phyloP scores from a whole-genome alignment of 768 basidiomycete species.

The Termitomyces sp. region DNA sequence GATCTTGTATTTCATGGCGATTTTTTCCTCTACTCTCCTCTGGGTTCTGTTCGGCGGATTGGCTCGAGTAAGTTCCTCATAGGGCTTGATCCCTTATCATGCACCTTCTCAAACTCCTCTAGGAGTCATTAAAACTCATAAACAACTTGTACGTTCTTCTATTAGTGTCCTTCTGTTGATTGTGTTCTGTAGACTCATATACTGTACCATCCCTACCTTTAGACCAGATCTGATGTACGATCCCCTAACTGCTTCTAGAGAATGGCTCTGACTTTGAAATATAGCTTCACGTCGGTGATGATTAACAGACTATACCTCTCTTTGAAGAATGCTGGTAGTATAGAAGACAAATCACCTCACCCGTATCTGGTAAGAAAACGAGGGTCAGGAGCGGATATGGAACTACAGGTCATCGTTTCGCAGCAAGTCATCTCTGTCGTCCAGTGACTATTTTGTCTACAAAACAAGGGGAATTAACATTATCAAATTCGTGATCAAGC shows the following conservation, averaged over 20 bases:
- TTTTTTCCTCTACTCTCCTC: conserved; percentile 18
- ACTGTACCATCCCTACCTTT: neutral
- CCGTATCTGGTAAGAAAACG: neutral
- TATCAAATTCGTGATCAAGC: too few relatives aligned
- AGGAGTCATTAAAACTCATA: conserved; percentile 1
- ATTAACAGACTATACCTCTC: conserved; percentile 18
- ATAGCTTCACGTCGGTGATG: conserved; percentile 18
- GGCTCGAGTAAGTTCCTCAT: neutral
- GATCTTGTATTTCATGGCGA: conserved; percentile 16
- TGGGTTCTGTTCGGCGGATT: conserved; percentile 13
- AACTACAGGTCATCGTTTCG: conserved; percentile 9
- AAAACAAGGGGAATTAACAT: too few relatives aligned
- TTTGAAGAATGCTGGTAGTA: conserved; percentile 13
- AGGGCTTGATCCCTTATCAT: neutral
- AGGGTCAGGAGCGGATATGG: neutral
- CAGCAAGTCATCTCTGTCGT: conserved; percentile 6
- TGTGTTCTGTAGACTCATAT: neutral
- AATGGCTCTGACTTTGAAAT: neutral
- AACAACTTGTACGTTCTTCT: conserved; percentile 4
- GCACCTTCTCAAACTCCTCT: neutral
- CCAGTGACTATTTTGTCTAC: neutral
- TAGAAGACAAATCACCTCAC: neutral
- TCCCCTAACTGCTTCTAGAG: neutral
- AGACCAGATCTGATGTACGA: conserved; percentile 12
- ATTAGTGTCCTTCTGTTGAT: neutral